A percentile compares a stretch with the other conserved stretches of the same genome.
Evolutionary conservation across 208 protist genomes (phyloP).

Genomic region (Angomonas deanei): DNA sequence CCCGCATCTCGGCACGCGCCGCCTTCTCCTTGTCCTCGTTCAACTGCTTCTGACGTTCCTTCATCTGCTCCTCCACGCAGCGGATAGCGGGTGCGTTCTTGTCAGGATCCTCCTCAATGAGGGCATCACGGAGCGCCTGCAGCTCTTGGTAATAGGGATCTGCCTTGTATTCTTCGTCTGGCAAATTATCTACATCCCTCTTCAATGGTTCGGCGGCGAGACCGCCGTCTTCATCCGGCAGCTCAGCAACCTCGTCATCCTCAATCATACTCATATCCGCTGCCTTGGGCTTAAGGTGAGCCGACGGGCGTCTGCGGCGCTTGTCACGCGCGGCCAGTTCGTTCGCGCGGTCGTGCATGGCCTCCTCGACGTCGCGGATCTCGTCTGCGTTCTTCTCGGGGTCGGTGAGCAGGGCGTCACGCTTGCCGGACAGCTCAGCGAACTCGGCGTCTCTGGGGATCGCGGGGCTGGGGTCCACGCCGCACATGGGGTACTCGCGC

Average conservation of each 20-base stretch:
- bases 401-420: slow-evolving; percentile 17
- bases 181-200: slow-evolving; percentile 15
- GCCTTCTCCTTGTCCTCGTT: slow-evolving; percentile 12
- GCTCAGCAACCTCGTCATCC: too few species aligned
- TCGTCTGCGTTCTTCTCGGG: slow-evolving; percentile 8
- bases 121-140: slow-evolving; percentile 18
- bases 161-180: slow-evolving; percentile 18
- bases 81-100: slow-evolving; percentile 23
- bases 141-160: slow-evolving; percentile 54
- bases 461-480: slow-evolving; percentile 32
- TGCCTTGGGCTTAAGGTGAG: too few species aligned
- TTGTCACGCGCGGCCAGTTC: slow-evolving; percentile 18
- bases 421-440: slow-evolving; percentile 15
- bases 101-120: slow-evolving; percentile 25
- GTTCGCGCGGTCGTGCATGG: slow-evolving; percentile 19
- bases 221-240: too few species aligned
- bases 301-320: slow-evolving; percentile 14
- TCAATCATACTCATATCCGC: too few species aligned
- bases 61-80: slow-evolving; percentile 46
- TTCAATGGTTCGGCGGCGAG: slow-evolving; percentile 10
- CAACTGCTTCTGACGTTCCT: slow-evolving; percentile 24
- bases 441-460: slow-evolving; percentile 35
- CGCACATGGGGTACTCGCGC: slow-evolving; percentile 37
- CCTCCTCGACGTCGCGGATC: slow-evolving; percentile 19
- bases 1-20: slow-evolving; percentile 11